Evolutionary conservation across 306 rosid species (phyloP).

Genomic region (Cyclanthera cordifolia): DNA sequence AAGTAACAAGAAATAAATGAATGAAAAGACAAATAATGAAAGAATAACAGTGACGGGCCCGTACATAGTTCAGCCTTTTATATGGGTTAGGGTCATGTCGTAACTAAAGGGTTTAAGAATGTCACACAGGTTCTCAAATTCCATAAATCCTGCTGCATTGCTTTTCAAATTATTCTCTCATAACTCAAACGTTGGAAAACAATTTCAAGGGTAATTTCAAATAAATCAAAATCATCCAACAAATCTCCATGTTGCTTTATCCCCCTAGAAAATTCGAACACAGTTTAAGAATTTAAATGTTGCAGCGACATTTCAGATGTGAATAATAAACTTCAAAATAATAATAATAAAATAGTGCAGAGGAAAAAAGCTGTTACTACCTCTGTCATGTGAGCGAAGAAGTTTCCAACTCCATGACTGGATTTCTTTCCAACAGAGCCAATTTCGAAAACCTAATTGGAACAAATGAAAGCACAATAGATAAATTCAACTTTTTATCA

Average conservation of each 20-base stretch:
- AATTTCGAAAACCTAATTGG: conserved; percentile 54
- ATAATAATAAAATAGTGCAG: not conserved
- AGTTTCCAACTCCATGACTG: conserved; percentile 37
- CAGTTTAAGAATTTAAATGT: conserved; percentile 10
- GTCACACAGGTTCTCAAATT: no score
- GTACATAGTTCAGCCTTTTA: no score
- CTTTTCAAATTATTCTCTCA: no score
- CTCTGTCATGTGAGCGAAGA: conserved; percentile 62
- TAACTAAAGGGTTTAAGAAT: no score
- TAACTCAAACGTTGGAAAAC: no score
- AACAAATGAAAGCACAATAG: not conserved
- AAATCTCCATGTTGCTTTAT: not conserved
- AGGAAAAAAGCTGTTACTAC: conserved; percentile 35
- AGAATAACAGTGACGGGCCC: no score
- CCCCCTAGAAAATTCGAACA: not conserved
- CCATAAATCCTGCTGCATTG: no score
- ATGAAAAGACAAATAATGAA: no score
- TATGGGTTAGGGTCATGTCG: no score
- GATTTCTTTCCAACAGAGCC: conserved; percentile 80
- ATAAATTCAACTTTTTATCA: not conserved
- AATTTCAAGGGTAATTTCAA: no score
- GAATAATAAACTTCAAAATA: not conserved
- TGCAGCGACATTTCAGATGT: not conserved
- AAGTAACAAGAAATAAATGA: no score
- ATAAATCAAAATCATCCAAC: no score